Conservation (phyloP, 2,329 filamentous ascomycete genomes). For the Epichloe gansuensis region DNA sequence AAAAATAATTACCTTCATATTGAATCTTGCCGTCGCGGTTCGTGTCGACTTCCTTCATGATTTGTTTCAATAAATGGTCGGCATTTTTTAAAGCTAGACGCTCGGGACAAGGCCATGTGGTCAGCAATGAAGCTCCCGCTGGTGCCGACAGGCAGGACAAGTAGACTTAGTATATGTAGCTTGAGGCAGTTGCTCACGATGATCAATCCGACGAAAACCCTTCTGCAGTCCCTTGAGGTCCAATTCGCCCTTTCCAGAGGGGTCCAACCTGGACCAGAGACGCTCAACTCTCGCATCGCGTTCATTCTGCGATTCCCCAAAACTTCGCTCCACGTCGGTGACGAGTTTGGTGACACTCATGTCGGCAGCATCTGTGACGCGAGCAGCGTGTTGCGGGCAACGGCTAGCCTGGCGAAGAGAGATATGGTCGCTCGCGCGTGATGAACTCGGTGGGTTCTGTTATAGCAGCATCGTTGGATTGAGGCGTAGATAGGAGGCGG, state of each 20-base stretch:
- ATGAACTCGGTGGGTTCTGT: conserved; percentile 2
- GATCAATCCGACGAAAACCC: conserved; percentile 78
- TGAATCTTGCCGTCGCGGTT: conserved; percentile 83
- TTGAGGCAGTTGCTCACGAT: conserved; percentile 48
- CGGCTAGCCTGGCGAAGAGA: conserved; percentile 5
- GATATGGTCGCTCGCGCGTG: conserved; percentile 7
- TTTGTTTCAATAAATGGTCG: conserved; percentile 66
- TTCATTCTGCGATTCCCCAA: conserved; percentile 64
- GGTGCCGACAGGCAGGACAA: neutral
- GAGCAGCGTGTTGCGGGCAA: conserved; percentile 16
- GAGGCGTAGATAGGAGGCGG: neutral
- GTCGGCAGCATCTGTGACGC: conserved; percentile 17
- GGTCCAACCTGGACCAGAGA: conserved; percentile 75
- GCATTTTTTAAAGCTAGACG: conserved; percentile 68
- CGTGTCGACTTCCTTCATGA: conserved; percentile 72
- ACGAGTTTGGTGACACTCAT: conserved; percentile 35
- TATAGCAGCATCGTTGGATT: conserved; percentile 8
- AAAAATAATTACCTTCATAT: conserved; percentile 54
- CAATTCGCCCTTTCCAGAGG: conserved; percentile 61
- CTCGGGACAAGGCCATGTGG: neutral
- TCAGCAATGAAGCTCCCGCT: conserved; percentile 2
- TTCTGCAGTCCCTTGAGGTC: conserved; percentile 75
- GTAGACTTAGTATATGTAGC: neutral
- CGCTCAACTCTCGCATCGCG: conserved; percentile 70
- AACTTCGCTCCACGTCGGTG: conserved; percentile 45